phyloP scores from a whole-genome alignment of 192 early-diverging fungal genomes.

The Coemansia sp. region DNA sequence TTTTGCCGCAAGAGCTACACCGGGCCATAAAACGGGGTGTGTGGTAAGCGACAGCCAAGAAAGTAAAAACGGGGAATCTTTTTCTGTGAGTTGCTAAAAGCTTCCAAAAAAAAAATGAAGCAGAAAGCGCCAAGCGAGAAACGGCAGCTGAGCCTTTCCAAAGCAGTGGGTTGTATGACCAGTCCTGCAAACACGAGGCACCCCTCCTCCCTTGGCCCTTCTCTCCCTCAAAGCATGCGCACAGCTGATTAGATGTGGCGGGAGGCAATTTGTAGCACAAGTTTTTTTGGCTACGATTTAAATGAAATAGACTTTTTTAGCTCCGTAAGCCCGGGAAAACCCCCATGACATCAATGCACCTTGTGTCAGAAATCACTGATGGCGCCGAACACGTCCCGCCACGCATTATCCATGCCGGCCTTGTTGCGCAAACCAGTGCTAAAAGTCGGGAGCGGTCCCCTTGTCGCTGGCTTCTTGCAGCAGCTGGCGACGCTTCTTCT shows the following conservation, averaged over 20 bases:
- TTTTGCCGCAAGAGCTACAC: not conserved
- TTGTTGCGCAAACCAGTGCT: too few species aligned
- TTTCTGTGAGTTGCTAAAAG: not conserved
- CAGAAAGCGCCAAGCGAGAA: not conserved
- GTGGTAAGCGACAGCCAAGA: not conserved
- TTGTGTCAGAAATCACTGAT: not conserved
- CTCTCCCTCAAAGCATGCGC: not conserved
- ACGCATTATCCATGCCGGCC: not conserved
- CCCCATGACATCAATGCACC: not conserved
- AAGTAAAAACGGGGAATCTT: constrained; percentile 5
- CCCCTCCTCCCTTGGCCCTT: not conserved
- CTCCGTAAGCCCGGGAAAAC: not conserved
- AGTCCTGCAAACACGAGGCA: not conserved
- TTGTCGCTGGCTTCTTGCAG: constrained; percentile 30
- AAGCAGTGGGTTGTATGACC: not conserved
- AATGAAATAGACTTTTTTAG: not conserved
- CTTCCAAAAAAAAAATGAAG: not conserved
- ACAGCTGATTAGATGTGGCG: too few species aligned
- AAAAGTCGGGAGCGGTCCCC: constrained; percentile 20
- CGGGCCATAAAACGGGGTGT: not conserved
- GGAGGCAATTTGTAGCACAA: too few species aligned
- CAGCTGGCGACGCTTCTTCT: constrained; percentile 42
- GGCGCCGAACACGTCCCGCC: not conserved
- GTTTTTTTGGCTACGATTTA: not conserved
- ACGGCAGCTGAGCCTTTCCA: not conserved